Evolutionary conservation across 371 early-diverging fungal genomes (phyloP).

Genomic region (Umbelopsis sp.): DNA sequence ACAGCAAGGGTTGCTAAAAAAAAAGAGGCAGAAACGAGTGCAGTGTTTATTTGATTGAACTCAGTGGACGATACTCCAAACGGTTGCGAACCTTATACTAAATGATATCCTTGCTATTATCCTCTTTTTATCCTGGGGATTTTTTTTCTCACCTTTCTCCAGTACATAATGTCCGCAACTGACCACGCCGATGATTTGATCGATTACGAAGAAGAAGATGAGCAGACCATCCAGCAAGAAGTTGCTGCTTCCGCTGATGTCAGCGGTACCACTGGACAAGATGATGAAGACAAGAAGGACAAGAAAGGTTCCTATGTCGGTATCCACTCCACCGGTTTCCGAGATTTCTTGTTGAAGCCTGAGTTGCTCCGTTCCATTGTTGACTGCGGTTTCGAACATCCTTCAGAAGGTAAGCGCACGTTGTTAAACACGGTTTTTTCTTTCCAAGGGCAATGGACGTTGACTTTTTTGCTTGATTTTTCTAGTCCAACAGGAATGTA

Average conservation of each 20-base stretch:
- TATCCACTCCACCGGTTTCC: slow-evolving; percentile 98
- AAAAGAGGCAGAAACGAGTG: not conserved
- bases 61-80: not conserved
- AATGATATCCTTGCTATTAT: not conserved
- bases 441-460: too few species aligned
- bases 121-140: not conserved
- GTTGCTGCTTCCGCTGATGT: slow-evolving; percentile 39
- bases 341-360: slow-evolving; percentile 96
- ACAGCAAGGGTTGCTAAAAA: not conserved
- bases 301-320: slow-evolving; percentile 98
- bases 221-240: slow-evolving; percentile 53
- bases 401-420: slow-evolving; percentile 81
- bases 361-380: slow-evolving; percentile 94
- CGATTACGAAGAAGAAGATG: slow-evolving; percentile 94
- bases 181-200: slow-evolving; percentile 90
- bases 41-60: not conserved
- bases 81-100: slow-evolving; percentile 1
- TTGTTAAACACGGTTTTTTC: too few species aligned
- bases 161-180: slow-evolving; percentile 52
- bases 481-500: slow-evolving; percentile 97
- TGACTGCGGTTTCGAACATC: slow-evolving; percentile 99
- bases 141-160: not conserved
- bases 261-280: slow-evolving; percentile 29
- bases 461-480: not conserved
- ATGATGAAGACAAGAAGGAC: slow-evolving; percentile 71